These are phyloP conservation scores for Aspergillus thermomutatus DNA, from an alignment of 2,329 filamentous ascomycete species.

Conservation along the genomic window DNA sequence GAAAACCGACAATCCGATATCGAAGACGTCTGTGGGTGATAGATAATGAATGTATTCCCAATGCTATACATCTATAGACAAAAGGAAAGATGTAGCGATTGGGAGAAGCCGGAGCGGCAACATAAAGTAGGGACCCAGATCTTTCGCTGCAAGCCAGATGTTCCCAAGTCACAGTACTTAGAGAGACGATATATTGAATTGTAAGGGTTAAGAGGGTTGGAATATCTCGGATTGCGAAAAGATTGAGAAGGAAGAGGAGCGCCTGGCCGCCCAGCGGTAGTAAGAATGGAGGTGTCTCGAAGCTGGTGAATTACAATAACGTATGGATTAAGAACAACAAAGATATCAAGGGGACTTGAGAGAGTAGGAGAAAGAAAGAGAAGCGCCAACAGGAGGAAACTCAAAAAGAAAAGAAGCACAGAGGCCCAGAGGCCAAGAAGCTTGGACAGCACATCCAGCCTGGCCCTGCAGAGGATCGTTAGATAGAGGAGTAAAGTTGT, in stretches of 20 bases:
- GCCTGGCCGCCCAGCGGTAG: background rate
- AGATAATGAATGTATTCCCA: background rate
- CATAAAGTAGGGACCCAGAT: background rate
- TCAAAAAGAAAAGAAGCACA: background rate
- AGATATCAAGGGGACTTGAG: background rate
- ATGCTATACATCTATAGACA: constrained; percentile 7
- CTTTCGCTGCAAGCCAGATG: background rate
- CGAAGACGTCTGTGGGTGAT: background rate
- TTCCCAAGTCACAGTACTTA: background rate
- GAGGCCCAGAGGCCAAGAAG: background rate
- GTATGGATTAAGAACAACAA: background rate
- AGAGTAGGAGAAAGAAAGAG: background rate
- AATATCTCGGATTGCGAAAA: background rate
- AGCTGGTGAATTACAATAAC: background rate
- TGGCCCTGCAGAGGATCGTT: background rate
- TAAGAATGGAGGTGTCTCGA: too few relatives aligned
- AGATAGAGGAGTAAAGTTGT: background rate
- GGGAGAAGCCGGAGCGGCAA: background rate
- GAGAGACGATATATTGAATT: background rate
- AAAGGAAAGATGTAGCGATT: background rate
- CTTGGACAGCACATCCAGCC: background rate
- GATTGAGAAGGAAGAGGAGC: constrained; percentile 1
- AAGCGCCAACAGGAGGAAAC: background rate
- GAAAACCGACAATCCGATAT: background rate
- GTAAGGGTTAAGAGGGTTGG: background rate